Conservation (phyloP, 139 green algal species). For the Chlorella sp. region DNA sequence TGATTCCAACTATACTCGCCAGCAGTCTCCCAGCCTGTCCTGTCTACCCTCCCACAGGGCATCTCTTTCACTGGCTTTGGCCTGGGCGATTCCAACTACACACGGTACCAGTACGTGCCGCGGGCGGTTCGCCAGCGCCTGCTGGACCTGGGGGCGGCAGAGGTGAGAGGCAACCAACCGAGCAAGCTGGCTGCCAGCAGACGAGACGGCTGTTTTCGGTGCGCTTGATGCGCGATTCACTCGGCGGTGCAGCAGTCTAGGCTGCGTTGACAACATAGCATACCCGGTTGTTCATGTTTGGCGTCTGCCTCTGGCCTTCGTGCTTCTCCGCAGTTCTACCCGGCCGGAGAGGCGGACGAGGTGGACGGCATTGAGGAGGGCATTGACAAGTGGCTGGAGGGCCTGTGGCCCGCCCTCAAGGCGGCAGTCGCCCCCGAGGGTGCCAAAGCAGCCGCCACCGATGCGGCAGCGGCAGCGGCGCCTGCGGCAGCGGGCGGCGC, state of each 20-base stretch:
- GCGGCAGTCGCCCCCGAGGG: not conserved
- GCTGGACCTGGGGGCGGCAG: constrained; percentile 77
- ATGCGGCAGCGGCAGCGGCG: not conserved
- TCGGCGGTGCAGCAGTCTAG: no score
- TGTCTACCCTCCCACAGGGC: constrained; percentile 20
- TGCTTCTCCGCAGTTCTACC: constrained; percentile 18
- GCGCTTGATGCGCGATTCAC: no score
- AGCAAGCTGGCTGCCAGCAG: no score
- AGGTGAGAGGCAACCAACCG: constrained; percentile 9
- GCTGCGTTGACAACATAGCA: no score
- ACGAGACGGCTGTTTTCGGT: no score
- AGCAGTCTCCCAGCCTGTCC: no score
- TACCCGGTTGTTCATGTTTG: no score
- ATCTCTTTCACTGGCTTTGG: constrained; percentile 88
- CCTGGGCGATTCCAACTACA: constrained; percentile 98
- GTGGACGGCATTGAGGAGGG: constrained; percentile 88
- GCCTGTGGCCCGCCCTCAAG: constrained; percentile 74
- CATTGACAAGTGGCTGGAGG: constrained; percentile 84
- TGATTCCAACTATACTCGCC: constrained; percentile 98
- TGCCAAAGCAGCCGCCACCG: not conserved
- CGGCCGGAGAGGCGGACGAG: constrained; percentile 86
- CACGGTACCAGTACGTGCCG: constrained; percentile 88
- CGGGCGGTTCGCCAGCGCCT: constrained; percentile 72
- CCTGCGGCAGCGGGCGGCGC: not conserved
- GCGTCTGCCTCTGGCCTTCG: constrained; percentile 77